These are phyloP conservation scores for Acorus calamus DNA, from an alignment of 106 monocot genomes.

Conservation along the genomic window DNA sequence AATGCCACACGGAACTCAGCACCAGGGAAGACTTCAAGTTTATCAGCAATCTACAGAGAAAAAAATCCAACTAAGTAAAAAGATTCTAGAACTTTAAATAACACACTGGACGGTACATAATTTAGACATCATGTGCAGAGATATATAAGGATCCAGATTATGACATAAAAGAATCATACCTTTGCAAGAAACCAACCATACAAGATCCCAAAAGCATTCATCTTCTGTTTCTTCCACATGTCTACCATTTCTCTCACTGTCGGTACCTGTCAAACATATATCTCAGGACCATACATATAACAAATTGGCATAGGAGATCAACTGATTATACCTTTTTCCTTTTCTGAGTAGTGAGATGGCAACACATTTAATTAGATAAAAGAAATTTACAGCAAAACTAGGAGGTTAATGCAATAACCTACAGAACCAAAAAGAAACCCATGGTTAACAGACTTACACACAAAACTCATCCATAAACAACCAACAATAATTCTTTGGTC, in stretches of 20 bases:
- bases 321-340: too few relatives aligned
- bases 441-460: too few relatives aligned
- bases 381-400: too few relatives aligned
- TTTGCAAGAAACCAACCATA: constrained; percentile 96
- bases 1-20: constrained; percentile 95
- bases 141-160: too few relatives aligned
- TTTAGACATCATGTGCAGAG: too few relatives aligned
- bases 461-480: too few relatives aligned
- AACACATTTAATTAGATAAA: too few relatives aligned
- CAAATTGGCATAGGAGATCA: background rate
- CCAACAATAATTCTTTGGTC: too few relatives aligned
- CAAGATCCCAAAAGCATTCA: constrained; percentile 76
- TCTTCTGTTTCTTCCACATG: constrained; percentile 83
- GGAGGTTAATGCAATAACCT: too few relatives aligned
- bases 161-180: constrained; percentile 23
- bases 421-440: too few relatives aligned
- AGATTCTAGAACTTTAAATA: background rate
- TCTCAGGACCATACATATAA: background rate
- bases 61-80: background rate
- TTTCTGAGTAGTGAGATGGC: too few relatives aligned
- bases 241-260: constrained; percentile 84
- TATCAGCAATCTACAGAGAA: constrained; percentile 51
- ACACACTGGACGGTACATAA: background rate
- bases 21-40: constrained; percentile 85
- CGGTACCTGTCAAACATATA: constrained; percentile 50